A percentile compares a stretch with the other conserved stretches of the same genome.
Conservation (phyloP, 768 basidiomycete species). For the Stropharia rugosoannulata region DNA sequence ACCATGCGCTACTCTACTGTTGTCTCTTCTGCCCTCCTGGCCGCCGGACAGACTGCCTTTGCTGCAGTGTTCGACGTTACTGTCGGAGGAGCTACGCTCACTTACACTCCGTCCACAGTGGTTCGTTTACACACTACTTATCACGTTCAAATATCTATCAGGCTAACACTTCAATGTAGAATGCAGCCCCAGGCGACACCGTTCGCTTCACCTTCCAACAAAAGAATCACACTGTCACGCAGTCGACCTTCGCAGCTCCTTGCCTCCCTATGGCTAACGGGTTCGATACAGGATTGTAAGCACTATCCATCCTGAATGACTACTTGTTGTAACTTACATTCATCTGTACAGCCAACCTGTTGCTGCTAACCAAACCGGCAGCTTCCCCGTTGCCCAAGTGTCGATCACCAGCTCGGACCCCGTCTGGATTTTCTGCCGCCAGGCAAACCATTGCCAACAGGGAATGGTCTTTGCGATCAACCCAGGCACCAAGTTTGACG, state of each 20-base stretch:
- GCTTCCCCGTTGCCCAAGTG: slow-evolving; percentile 46
- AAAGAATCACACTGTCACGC: slow-evolving; percentile 61
- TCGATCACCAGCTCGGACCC: slow-evolving; percentile 37
- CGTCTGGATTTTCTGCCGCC: slow-evolving; percentile 60
- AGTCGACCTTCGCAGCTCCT: slow-evolving; percentile 50
- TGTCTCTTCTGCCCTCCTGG: slow-evolving; percentile 12
- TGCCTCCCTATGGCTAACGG: slow-evolving; percentile 41
- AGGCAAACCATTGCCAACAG: slow-evolving; percentile 49
- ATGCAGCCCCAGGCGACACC: slow-evolving; percentile 43
- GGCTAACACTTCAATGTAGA: slow-evolving; percentile 27
- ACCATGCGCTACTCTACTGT: neutral
- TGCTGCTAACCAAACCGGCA: slow-evolving; percentile 33
- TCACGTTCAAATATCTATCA: neutral
- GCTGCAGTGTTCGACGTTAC: slow-evolving; percentile 42
- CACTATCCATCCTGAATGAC: neutral
- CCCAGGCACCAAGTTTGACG: slow-evolving; percentile 49
- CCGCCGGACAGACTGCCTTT: slow-evolving; percentile 28
- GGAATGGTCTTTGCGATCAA: slow-evolving; percentile 74
- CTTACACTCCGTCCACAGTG: slow-evolving; percentile 39
- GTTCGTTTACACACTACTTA: slow-evolving; percentile 24
- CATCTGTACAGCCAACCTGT: slow-evolving; percentile 44
- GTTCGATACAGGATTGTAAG: slow-evolving; percentile 61
- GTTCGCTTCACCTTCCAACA: slow-evolving; percentile 52
- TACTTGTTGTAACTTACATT: neutral
- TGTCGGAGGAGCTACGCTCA: slow-evolving; percentile 45